Conservation (phyloP, 2,329 filamentous ascomycete genomes). For the Decorospora gaudefroyi region DNA sequence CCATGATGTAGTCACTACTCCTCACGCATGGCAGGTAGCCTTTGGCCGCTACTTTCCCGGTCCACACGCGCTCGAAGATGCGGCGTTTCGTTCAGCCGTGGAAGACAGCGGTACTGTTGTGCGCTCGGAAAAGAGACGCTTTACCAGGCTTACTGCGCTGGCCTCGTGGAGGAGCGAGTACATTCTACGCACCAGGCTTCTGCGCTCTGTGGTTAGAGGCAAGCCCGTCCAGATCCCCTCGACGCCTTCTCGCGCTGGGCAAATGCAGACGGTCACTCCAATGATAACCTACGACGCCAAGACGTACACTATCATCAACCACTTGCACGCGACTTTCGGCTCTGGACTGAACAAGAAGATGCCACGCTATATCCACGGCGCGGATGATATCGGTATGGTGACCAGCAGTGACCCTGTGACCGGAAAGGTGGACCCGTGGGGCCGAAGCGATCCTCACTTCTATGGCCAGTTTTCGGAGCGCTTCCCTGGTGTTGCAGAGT, state of each 20-base stretch:
- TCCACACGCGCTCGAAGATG: slow-evolving; percentile 60
- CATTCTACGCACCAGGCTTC: slow-evolving; percentile 79
- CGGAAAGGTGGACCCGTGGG: slow-evolving; percentile 81
- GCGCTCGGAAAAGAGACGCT: slow-evolving; percentile 74
- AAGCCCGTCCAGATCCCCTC: slow-evolving; percentile 67
- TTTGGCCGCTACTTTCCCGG: slow-evolving; percentile 91
- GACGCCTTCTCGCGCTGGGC: slow-evolving; percentile 58
- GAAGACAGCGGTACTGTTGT: slow-evolving; percentile 51
- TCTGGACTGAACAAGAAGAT: slow-evolving; percentile 69
- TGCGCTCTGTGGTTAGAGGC: slow-evolving; percentile 79
- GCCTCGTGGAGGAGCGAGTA: slow-evolving; percentile 98
- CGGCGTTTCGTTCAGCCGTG: slow-evolving; percentile 52
- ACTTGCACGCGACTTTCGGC: slow-evolving; percentile 77
- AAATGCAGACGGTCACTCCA: slow-evolving; percentile 69
- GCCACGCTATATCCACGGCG: slow-evolving; percentile 81
- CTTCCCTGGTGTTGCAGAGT: slow-evolving; percentile 72
- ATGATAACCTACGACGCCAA: slow-evolving; percentile 86
- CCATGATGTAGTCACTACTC: slow-evolving; percentile 82
- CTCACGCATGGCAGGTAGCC: slow-evolving; percentile 90
- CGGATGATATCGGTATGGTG: slow-evolving; percentile 75
- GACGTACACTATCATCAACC: slow-evolving; percentile 76
- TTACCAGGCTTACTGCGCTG: slow-evolving; percentile 77
- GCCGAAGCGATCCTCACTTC: slow-evolving; percentile 72
- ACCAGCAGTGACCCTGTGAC: slow-evolving; percentile 78
- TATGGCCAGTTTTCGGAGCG: slow-evolving; percentile 79